Evolutionary conservation across 345 rosid genomes (phyloP).

Genomic region (Ceriops decandra): DNA sequence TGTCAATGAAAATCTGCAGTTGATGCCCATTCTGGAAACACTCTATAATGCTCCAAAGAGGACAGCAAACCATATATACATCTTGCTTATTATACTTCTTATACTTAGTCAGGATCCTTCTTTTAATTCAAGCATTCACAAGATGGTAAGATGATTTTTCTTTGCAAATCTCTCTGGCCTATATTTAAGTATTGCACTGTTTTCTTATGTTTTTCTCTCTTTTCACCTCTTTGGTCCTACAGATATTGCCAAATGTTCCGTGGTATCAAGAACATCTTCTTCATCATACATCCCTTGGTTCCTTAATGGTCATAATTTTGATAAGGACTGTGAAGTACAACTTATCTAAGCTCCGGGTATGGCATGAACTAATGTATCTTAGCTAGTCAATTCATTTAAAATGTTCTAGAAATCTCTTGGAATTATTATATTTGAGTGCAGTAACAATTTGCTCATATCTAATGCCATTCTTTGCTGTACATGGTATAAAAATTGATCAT

Average conservation of each 20-base stretch:
- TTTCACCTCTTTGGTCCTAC: background rate
- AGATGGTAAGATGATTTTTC: conserved; percentile 50
- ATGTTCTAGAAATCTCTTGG: background rate
- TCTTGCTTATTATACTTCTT: conserved; percentile 93
- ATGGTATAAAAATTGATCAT: no score
- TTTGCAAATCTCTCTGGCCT: conserved; percentile 2
- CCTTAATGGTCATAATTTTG: conserved; percentile 79
- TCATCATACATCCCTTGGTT: conserved; percentile 94
- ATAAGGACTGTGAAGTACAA: conserved; percentile 96
- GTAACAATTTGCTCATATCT: background rate
- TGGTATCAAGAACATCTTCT: conserved; percentile 98
- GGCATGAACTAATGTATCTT: conserved; percentile 23
- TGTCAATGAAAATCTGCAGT: conserved; percentile 41
- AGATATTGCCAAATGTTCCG: conserved; percentile 83
- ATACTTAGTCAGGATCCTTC: conserved; percentile 97
- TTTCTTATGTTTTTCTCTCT: conserved; percentile 1
- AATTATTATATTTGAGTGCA: background rate
- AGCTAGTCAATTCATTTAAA: conserved; percentile 8
- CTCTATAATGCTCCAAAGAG: conserved; percentile 77
- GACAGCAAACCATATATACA: conserved; percentile 93
- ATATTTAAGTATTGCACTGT: conserved; percentile 14
- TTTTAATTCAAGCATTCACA: conserved; percentile 88
- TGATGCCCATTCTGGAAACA: conserved; percentile 93
- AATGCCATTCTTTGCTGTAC: background rate
- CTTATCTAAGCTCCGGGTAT: conserved; percentile 95